Conservation (phyloP, 2,329 filamentous ascomycete species). For the Colletotrichum costaricense region DNA sequence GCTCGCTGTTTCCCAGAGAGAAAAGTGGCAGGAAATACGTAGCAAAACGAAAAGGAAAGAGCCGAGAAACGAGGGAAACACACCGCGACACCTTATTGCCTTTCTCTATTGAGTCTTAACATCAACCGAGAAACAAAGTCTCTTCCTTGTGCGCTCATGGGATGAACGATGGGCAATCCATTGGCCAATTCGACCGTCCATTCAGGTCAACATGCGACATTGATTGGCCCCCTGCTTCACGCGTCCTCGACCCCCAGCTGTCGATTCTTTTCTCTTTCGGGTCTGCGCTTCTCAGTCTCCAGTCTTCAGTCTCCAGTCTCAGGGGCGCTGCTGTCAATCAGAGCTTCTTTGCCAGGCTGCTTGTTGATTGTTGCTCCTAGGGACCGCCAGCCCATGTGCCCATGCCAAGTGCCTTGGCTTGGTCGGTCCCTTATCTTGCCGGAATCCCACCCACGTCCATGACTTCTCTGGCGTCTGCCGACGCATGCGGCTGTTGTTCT, state of each 20-base stretch:
- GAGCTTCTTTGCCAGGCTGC: background rate
- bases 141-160: background rate
- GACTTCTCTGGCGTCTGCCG: background rate
- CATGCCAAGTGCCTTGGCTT: background rate
- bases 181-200: background rate
- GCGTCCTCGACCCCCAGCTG: background rate
- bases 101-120: too few relatives aligned
- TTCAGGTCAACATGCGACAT: background rate
- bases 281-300: background rate
- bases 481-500: slow-evolving; percentile 7
- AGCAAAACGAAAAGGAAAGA: background rate
- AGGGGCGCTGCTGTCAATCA: slow-evolving; percentile 6
- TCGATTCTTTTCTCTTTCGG: slow-evolving; percentile 19
- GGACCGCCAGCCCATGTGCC: background rate
- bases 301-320: background rate
- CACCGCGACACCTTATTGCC: too few relatives aligned
- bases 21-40: background rate
- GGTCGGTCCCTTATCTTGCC: background rate
- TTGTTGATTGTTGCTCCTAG: background rate
- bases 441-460: background rate
- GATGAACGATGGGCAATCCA: slow-evolving; percentile 3
- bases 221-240: slow-evolving; percentile 16
- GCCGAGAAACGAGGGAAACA: background rate
- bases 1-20: slow-evolving; percentile 2
- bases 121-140: background rate